phyloP scores from a whole-genome alignment of 2,329 filamentous ascomycete genomes.

The Fusarium xyrophilum region DNA sequence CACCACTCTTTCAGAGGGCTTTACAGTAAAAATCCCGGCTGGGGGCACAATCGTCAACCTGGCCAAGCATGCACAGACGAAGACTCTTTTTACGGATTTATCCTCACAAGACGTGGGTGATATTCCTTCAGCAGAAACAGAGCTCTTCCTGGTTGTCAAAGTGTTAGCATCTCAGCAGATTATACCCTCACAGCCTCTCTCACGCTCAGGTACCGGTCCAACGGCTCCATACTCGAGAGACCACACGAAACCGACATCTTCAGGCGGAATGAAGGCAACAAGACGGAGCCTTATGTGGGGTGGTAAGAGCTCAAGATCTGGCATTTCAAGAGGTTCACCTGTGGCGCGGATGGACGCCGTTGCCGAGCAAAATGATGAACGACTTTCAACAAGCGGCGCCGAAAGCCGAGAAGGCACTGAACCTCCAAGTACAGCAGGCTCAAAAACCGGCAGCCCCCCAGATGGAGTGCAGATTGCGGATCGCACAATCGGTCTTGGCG shows the following conservation, averaged over 20 bases:
- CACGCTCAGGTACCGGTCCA: constrained; percentile 57
- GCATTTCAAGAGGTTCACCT: constrained; percentile 59
- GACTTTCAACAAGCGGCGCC: constrained; percentile 46
- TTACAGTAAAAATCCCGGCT: constrained; percentile 77
- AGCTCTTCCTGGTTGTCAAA: constrained; percentile 84
- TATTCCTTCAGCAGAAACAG: constrained; percentile 66
- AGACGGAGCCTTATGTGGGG: constrained; percentile 76
- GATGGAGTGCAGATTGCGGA: constrained; percentile 45
- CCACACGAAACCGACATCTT: constrained; percentile 55
- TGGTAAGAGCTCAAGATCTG: constrained; percentile 61
- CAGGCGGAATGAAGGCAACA: constrained; percentile 60
- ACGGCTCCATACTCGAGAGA: constrained; percentile 54
- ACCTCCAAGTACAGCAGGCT: constrained; percentile 65
- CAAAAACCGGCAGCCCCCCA: constrained; percentile 43
- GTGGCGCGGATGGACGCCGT: constrained; percentile 62
- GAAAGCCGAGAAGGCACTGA: constrained; percentile 54
- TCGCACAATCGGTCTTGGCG: constrained; percentile 77
- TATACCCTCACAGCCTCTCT: constrained; percentile 54
- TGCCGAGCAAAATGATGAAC: constrained; percentile 58
- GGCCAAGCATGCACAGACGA: constrained; percentile 71
- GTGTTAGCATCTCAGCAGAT: constrained; percentile 69
- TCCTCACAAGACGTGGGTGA: constrained; percentile 76
- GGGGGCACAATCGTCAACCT: constrained; percentile 74
- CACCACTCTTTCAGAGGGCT: constrained; percentile 80
- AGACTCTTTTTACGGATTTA: constrained; percentile 87